These are phyloP conservation scores for Paraurostyla sp. DNA, from an alignment of 73 alveolate species.

Conservation along the genomic window DNA sequence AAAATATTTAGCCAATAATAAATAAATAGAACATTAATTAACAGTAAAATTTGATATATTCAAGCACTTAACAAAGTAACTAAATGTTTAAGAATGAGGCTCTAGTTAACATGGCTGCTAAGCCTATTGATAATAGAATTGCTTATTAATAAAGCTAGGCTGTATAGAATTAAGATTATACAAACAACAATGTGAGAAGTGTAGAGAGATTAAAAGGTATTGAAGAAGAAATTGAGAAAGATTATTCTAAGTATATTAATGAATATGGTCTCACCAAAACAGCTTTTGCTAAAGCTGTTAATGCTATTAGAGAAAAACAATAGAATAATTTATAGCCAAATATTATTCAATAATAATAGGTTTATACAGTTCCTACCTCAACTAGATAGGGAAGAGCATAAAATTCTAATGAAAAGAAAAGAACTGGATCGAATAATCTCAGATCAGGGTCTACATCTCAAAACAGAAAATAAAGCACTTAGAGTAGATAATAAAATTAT, in stretches of 20 bases:
- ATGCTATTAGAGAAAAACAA: constrained; percentile 13
- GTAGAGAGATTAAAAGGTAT: background rate
- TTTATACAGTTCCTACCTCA: background rate
- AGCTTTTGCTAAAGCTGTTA: constrained; percentile 42
- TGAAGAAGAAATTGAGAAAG: constrained; percentile 27
- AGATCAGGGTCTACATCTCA: constrained; percentile 12
- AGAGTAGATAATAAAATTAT: background rate
- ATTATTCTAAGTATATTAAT: constrained; percentile 25
- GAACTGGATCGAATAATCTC: constrained; percentile 3
- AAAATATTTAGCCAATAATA: background rate
- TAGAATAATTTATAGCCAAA: background rate
- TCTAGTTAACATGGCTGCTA: background rate
- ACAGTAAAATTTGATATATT: background rate
- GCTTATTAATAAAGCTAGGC: too few relatives aligned
- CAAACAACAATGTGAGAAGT: constrained; percentile 24
- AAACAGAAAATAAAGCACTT: constrained; percentile 34
- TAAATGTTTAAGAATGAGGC: constrained; percentile 28
- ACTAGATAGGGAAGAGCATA: constrained; percentile 15
- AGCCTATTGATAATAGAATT: background rate
- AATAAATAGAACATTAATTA: background rate
- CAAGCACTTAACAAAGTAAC: background rate
- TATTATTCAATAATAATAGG: background rate
- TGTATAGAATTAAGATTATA: too few relatives aligned
- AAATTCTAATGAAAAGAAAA: constrained; percentile 31
- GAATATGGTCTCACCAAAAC: constrained; percentile 39